Evolutionary conservation across 2,329 filamentous ascomycete genomes (phyloP).

Genomic region (Sporothrix dimorphospora): DNA sequence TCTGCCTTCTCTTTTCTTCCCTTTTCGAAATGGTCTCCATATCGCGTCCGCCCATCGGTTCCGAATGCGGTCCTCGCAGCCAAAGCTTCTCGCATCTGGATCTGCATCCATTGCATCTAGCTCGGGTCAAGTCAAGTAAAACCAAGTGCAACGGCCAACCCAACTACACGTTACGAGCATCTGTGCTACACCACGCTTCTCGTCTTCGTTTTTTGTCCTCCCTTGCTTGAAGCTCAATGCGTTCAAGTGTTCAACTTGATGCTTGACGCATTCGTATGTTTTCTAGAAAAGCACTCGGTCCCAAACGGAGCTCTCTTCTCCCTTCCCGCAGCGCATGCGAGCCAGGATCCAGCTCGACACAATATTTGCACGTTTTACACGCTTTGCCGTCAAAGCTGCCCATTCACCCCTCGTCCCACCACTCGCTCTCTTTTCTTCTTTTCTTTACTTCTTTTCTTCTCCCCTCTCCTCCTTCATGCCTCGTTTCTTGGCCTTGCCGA

Average conservation of each 20-base stretch:
- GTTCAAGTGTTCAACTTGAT: too few relatives aligned
- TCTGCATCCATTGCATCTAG: background rate
- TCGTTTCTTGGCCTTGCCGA: background rate
- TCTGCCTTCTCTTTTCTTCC: background rate
- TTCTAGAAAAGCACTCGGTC: background rate
- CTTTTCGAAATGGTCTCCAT: background rate
- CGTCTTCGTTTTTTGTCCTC: background rate
- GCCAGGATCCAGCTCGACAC: background rate
- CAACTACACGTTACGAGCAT: background rate
- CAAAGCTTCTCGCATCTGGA: background rate
- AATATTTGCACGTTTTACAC: background rate
- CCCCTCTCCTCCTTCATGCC: background rate
- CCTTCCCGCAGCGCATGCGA: slow-evolving; percentile 10
- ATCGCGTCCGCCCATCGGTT: background rate
- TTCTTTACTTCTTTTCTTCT: background rate
- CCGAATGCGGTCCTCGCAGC: background rate
- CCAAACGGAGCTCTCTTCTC: background rate
- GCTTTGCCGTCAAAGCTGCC: background rate
- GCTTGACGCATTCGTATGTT: slow-evolving; percentile 8
- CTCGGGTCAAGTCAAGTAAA: too few relatives aligned
- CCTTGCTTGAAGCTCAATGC: background rate
- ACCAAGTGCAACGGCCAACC: background rate
- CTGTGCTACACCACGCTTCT: background rate
- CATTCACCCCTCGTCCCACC: background rate
- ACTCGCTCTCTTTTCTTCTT: background rate